phyloP scores from a whole-genome alignment of 805 yeast genomes.

The Candida ipomoeae region DNA sequence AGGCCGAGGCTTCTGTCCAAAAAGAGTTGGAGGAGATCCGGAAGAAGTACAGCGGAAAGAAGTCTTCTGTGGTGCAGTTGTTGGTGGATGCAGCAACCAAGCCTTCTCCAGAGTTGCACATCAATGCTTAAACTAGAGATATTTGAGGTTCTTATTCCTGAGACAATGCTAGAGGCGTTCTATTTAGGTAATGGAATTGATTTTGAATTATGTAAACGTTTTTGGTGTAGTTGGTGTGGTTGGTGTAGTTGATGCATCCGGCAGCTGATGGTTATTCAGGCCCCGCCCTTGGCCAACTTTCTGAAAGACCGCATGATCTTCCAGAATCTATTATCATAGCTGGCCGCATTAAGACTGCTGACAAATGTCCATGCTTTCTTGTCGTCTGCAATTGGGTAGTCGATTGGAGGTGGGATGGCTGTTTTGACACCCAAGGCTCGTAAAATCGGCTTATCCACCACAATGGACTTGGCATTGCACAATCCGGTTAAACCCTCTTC shows the following conservation, averaged over 20 bases:
- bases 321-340: constrained; percentile 76
- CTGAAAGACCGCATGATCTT: constrained; percentile 43
- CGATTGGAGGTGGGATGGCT: constrained; percentile 80
- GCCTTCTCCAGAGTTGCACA: constrained; percentile 80
- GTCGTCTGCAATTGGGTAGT: constrained; percentile 83
- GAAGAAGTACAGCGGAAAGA: constrained; percentile 58
- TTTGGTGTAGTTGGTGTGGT: not conserved
- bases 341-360: constrained; percentile 72
- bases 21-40: constrained; percentile 66
- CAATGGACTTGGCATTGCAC: constrained; percentile 81
- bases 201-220: constrained; percentile 1
- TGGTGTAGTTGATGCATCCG: not conserved
- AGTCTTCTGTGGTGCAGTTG: constrained; percentile 63
- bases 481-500: constrained; percentile 93
- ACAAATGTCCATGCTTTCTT: constrained; percentile 88
- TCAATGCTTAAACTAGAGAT: constrained; percentile 49
- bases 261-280: constrained; percentile 4
- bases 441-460: constrained; percentile 77
- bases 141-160: not conserved
- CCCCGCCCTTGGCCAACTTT: constrained; percentile 33
- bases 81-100: constrained; percentile 73
- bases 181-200: not conserved
- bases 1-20: constrained; percentile 72
- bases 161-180: not conserved
- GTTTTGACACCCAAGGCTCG: constrained; percentile 56